Conservation (phyloP, 2,329 filamentous ascomycete genomes). For the Colletotrichum costaricense region DNA sequence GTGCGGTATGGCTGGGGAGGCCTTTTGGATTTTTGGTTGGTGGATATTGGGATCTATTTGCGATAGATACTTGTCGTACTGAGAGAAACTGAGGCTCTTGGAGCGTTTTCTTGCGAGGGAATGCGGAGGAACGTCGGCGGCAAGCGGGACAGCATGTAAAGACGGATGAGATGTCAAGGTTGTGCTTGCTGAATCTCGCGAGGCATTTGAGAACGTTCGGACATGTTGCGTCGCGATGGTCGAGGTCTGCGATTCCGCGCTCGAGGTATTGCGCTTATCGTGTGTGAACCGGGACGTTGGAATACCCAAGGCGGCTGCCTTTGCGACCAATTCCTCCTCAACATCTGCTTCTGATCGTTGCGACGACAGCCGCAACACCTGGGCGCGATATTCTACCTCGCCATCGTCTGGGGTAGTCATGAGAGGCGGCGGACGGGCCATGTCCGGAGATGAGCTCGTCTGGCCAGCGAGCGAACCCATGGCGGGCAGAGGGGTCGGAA, state of each 20-base stretch:
- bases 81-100: constrained; percentile 57
- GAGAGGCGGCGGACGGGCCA: constrained; percentile 1
- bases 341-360: constrained; percentile 52
- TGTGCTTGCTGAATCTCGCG: constrained; percentile 52
- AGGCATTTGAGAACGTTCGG: constrained; percentile 57
- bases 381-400: constrained; percentile 51
- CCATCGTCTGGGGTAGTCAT: constrained; percentile 48
- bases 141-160: constrained; percentile 43
- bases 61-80: constrained; percentile 64
- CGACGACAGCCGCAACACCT: constrained; percentile 50
- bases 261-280: constrained; percentile 51
- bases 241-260: constrained; percentile 55
- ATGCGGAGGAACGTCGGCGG: constrained; percentile 39
- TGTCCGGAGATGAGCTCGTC: constrained; percentile 27
- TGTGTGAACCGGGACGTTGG: constrained; percentile 42
- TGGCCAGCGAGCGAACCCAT: constrained; percentile 34
- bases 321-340: constrained; percentile 49
- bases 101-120: constrained; percentile 38
- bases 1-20: constrained; percentile 43
- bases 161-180: constrained; percentile 57
- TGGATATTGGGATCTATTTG: constrained; percentile 56
- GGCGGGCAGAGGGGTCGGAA: constrained; percentile 13
- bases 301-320: constrained; percentile 51
- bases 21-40: constrained; percentile 53
- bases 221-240: constrained; percentile 52